A percentile compares a stretch with the other conserved stretches of the same genome.
Evolutionary conservation across 2,329 filamentous ascomycete species (phyloP).

Genomic region (Fusarium multiceps): DNA sequence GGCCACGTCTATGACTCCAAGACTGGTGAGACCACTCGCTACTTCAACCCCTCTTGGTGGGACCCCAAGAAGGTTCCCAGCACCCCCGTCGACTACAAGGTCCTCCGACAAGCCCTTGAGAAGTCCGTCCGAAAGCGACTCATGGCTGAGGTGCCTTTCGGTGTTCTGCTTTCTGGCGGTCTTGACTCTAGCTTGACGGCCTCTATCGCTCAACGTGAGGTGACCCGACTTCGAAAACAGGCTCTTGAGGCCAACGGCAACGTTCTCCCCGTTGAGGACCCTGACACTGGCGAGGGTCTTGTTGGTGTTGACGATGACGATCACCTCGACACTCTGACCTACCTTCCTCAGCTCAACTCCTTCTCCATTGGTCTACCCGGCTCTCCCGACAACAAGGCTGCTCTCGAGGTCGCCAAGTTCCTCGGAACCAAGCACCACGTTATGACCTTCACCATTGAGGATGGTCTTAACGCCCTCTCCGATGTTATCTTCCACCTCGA

Average conservation of each 20-base stretch:
- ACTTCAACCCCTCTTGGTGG: slow-evolving; percentile 94
- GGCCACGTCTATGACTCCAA: slow-evolving; percentile 97
- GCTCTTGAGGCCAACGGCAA: slow-evolving; percentile 62
- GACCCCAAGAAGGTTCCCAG: slow-evolving; percentile 82
- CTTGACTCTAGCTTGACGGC: slow-evolving; percentile 96
- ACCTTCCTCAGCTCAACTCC: slow-evolving; percentile 94
- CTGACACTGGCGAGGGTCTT: slow-evolving; percentile 74
- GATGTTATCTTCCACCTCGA: slow-evolving; percentile 99
- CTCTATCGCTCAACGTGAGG: slow-evolving; percentile 94
- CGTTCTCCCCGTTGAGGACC: slow-evolving; percentile 62
- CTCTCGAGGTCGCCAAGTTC: slow-evolving; percentile 93
- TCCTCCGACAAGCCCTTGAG: slow-evolving; percentile 84
- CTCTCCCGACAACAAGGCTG: slow-evolving; percentile 91
- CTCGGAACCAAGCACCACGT: slow-evolving; percentile 97
- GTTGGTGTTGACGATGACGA: slow-evolving; percentile 96
- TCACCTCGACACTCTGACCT: slow-evolving; percentile 87
- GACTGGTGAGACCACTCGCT: slow-evolving; percentile 84
- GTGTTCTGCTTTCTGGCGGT: slow-evolving; percentile 93
- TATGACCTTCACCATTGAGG: slow-evolving; percentile 98
- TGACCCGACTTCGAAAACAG: slow-evolving; percentile 77
- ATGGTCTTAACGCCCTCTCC: slow-evolving; percentile 94
- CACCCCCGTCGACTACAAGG: slow-evolving; percentile 84
- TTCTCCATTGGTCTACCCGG: slow-evolving; percentile 97
- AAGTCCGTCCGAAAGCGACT: slow-evolving; percentile 93
- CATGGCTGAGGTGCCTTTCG: slow-evolving; percentile 99